A percentile compares a stretch with the other conserved stretches of the same genome.
phyloP scores from a whole-genome alignment of 257 asterid species.

The Nicotiana noctiflora region DNA sequence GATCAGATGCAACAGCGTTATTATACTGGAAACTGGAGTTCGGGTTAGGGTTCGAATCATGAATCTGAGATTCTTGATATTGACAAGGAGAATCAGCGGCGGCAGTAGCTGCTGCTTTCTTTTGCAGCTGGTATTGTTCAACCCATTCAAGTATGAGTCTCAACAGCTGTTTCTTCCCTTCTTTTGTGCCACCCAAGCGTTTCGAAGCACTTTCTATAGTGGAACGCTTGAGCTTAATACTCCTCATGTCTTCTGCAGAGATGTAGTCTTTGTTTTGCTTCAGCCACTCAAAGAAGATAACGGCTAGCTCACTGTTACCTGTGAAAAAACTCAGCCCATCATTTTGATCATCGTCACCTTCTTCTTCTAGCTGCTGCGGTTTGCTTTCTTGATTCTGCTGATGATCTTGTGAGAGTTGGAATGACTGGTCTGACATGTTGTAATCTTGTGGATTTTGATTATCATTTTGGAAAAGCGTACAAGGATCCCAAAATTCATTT shows the following conservation, averaged over 20 bases:
- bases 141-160: constrained; percentile 84
- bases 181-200: constrained; percentile 51
- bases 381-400: not conserved
- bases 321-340: constrained; percentile 33
- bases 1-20: constrained; percentile 1
- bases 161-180: constrained; percentile 72
- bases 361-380: not conserved
- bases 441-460: constrained; percentile 17
- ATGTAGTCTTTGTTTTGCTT: constrained; percentile 69
- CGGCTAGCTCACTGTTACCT: constrained; percentile 53
- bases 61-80: not conserved
- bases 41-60: constrained; percentile 12
- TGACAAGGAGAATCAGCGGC: not conserved
- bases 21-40: not conserved
- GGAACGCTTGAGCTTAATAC: constrained; percentile 65
- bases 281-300: constrained; percentile 74
- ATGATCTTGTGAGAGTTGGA: not conserved
- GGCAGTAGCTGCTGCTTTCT: constrained; percentile 18
- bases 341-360: constrained; percentile 8
- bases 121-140: constrained; percentile 61
- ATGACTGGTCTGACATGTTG: constrained; percentile 1
- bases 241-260: constrained; percentile 76
- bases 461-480: constrained; percentile 49
- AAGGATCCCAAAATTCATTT: constrained; percentile 68
- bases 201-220: constrained; percentile 72